Evolutionary conservation across 2,329 filamentous ascomycete genomes (phyloP).

Genomic region (Chrysoporthe austroafricana): DNA sequence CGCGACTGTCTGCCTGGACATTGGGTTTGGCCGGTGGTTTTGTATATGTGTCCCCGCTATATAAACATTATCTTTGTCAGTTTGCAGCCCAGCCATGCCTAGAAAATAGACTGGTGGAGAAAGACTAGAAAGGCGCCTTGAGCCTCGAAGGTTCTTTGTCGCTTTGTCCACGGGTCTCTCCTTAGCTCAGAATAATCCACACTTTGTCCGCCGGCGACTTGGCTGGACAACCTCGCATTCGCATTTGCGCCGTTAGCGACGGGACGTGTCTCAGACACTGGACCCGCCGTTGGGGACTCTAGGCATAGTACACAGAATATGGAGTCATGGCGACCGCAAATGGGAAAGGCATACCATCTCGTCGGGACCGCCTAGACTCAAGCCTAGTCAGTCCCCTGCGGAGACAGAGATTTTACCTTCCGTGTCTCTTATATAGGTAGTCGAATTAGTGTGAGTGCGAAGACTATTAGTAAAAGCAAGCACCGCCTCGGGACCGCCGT

Average conservation of each 20-base stretch:
- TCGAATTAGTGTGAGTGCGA: slow-evolving; percentile 16
- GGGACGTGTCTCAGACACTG: slow-evolving; percentile 12
- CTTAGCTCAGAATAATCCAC: slow-evolving; percentile 4
- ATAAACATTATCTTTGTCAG: slow-evolving; percentile 13
- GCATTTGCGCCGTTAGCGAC: background rate
- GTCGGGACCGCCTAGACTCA: slow-evolving; percentile 7
- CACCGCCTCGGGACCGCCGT: slow-evolving; percentile 8
- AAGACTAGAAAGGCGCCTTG: slow-evolving; percentile 20
- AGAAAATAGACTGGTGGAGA: slow-evolving; percentile 15
- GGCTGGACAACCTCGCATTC: too few species aligned
- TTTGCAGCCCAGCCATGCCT: slow-evolving; percentile 6
- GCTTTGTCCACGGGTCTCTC: slow-evolving; percentile 18
- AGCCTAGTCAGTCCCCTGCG: background rate
- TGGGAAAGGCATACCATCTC: slow-evolving; percentile 6
- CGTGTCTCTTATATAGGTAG: background rate
- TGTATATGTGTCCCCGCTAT: slow-evolving; percentile 6
- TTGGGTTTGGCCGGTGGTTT: slow-evolving; percentile 1
- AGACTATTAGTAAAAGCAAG: slow-evolving; percentile 12
- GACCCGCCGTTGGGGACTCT: background rate
- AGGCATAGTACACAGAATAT: background rate
- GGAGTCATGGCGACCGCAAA: slow-evolving; percentile 11
- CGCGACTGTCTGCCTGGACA: background rate
- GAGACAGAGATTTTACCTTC: background rate
- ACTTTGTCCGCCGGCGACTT: slow-evolving; percentile 5
- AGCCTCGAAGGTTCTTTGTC: slow-evolving; percentile 18